Evolutionary conservation across 2,329 filamentous ascomycete species (phyloP).

Genomic region (Colletotrichum tropicale): DNA sequence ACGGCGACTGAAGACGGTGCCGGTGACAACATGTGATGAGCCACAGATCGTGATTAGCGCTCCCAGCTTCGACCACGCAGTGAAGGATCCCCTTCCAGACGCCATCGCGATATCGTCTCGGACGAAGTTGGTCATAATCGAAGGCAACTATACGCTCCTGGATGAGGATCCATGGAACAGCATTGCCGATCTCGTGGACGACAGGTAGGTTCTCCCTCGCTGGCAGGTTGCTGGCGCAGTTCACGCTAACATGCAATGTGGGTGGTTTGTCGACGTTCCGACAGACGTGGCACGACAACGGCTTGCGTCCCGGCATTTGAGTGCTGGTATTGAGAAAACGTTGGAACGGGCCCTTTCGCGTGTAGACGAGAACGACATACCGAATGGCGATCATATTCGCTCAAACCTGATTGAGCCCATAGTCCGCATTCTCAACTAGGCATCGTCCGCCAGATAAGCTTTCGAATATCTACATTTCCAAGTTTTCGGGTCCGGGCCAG

Average conservation of each 20-base stretch:
- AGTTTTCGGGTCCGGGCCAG: slow-evolving; percentile 21
- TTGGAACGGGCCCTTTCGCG: slow-evolving; percentile 24
- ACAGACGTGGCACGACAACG: slow-evolving; percentile 26
- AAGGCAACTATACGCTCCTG: slow-evolving; percentile 55
- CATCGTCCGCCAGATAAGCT: neutral
- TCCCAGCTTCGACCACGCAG: slow-evolving; percentile 55
- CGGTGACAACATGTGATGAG: slow-evolving; percentile 24
- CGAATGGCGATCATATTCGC: slow-evolving; percentile 30
- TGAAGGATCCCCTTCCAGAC: slow-evolving; percentile 47
- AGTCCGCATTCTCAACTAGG: slow-evolving; percentile 27
- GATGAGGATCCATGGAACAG: slow-evolving; percentile 49
- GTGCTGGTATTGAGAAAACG: slow-evolving; percentile 29
- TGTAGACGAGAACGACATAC: slow-evolving; percentile 31
- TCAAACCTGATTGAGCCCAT: slow-evolving; percentile 26
- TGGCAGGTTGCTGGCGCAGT: neutral
- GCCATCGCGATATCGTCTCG: slow-evolving; percentile 33
- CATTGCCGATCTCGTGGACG: slow-evolving; percentile 49
- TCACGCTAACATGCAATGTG: neutral
- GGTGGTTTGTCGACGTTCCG: slow-evolving; percentile 33
- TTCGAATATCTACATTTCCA: neutral
- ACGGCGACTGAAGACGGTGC: slow-evolving; percentile 19
- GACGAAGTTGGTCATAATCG: slow-evolving; percentile 53
- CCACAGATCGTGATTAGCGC: slow-evolving; percentile 22
- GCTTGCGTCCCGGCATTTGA: slow-evolving; percentile 26
- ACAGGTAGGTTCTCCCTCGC: slow-evolving; percentile 26